Base-by-base conservation (phyloP, 2,329 filamentous ascomycete species). In the Pestalotiopsis sp. region DNA sequence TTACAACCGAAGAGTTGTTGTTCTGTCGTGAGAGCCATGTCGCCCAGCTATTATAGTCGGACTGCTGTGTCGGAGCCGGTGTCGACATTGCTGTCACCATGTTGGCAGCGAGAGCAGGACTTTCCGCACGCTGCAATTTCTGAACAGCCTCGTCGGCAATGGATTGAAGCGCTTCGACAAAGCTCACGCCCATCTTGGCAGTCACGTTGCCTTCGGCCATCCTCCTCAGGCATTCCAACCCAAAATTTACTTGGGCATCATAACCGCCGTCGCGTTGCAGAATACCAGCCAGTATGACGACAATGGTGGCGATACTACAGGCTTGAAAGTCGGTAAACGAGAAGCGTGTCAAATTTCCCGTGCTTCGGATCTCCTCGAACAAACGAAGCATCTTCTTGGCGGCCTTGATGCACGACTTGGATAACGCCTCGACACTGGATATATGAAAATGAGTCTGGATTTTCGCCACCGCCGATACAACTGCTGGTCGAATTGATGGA, bases 271-370 rank as follows among this genome's bases (percentile, higher is more conserved):
- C 78, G 1, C 77, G 72, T n/a, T 79, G 75, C 5, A 79, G 67
- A 17, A 81, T 79, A 0, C 79, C 79, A 3, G 77, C 72, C 2
- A 81, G 70, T 12, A 81, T 67, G 3, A 76, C 73, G 6, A 80
- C 75, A 27, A 80, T 80, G 1, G 77, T 80, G 3, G 79, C 79
- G 17, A 78, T 79, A 49, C 79, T 81, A 67, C 79, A 80, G 13
- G 78, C 79, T 64, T 81, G 79, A 25, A 81, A 81, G 69, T 81
- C 79, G 4, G 79, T 80, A 61, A 81, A 81, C 0, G 79, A 81
- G 62, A 81, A 81, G 0, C 76, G 74, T 2, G 77, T 76, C n/a
- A 78, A 76, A 9, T 79, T 79, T 3, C 73, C 72, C 2, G 72
- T 77, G 2, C 63, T 66, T 2, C 68, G 71, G 17, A 81, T 62